Evolutionary conservation across 495 filamentous ascomycete genomes (phyloP), one percentile per base, ranked within the genome.

Genomic region (Annulohypoxylon moriforme): DNA sequence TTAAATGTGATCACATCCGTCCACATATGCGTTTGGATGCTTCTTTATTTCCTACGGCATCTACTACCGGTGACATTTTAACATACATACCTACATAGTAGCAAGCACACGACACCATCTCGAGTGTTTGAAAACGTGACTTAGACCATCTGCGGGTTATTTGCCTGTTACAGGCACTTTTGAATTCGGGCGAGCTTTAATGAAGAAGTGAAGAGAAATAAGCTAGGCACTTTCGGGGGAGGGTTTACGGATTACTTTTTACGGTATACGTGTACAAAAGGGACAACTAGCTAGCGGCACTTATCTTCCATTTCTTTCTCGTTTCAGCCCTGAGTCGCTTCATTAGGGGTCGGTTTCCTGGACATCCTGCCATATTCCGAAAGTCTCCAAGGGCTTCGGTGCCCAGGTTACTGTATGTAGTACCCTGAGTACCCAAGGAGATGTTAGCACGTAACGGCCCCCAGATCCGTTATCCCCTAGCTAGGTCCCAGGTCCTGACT

Each of bases 401-500:
- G 40, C 40, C 40, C 40, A 44, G 40, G 71, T 61, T 66, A 57
- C 64, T 64, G 61, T 59, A 50, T n/a, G n/a, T n/a, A n/a, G n/a
- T n/a, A n/a, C n/a, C n/a, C n/a, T n/a, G n/a, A n/a, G 50, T 25
- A 55, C 40, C 57, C 66, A 66, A 62, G 24, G 56, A 33, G 47
- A 56, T 73, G 47, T 59, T 63, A 69, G 66, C 65, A 69, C 61
- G 65, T 62, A 69, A 73, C 60, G 66, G 60, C 60, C 71, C 65
- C 61, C 70, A 68, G 36, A 63, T 64, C 64, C 63, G 63, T 34
- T 25, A 42, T 53, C 44, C 42, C 33, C 20, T 44, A 65, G 60
- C 55, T 38, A 58, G 55, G 55, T 56, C 36, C 40, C 55, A 58
- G 55, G 55, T 56, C 36, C 40, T 60, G 36, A n/a, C 36, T 64